A percentile compares a stretch with the other conserved stretches of the same genome.
Evolutionary conservation across 495 filamentous ascomycete genomes (phyloP).

Genomic region (Entonaema liquescens): DNA sequence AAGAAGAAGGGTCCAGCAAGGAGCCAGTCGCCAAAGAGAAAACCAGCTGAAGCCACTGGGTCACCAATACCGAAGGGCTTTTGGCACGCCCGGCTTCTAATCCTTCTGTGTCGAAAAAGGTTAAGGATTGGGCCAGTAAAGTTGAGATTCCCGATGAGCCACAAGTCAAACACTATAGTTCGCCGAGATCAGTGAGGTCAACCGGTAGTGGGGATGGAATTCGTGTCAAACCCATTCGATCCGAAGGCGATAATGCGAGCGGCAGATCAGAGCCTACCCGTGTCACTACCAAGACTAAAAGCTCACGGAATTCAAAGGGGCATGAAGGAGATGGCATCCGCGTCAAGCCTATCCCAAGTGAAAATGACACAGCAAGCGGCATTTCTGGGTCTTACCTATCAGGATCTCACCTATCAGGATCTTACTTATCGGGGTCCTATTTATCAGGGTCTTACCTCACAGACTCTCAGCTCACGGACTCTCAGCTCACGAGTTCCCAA

Average conservation of each 20-base stretch:
- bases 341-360: constrained; percentile 40
- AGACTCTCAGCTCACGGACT: too few species aligned
- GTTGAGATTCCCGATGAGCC: constrained; percentile 51
- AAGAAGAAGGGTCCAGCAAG: constrained; percentile 57
- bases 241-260: constrained; percentile 32
- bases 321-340: constrained; percentile 49
- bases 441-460: not conserved
- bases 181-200: constrained; percentile 34
- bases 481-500: not conserved
- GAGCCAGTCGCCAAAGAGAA: constrained; percentile 42
- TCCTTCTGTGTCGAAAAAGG: constrained; percentile 59
- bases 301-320: constrained; percentile 31
- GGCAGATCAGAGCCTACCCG: constrained; percentile 26
- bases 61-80: constrained; percentile 62
- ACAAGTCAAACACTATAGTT: constrained; percentile 17
- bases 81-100: constrained; percentile 57
- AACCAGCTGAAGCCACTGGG: constrained; percentile 49
- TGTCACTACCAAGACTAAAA: constrained; percentile 16
- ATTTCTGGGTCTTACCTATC: constrained; percentile 16
- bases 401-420: not conserved
- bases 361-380: constrained; percentile 30
- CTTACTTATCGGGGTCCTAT: not conserved
- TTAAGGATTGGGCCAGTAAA: constrained; percentile 61
- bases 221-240: constrained; percentile 32
- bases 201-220: constrained; percentile 41